These are phyloP conservation scores for Cicer cuneatum DNA, from an alignment of 306 rosid species.

Conservation along the genomic window DNA sequence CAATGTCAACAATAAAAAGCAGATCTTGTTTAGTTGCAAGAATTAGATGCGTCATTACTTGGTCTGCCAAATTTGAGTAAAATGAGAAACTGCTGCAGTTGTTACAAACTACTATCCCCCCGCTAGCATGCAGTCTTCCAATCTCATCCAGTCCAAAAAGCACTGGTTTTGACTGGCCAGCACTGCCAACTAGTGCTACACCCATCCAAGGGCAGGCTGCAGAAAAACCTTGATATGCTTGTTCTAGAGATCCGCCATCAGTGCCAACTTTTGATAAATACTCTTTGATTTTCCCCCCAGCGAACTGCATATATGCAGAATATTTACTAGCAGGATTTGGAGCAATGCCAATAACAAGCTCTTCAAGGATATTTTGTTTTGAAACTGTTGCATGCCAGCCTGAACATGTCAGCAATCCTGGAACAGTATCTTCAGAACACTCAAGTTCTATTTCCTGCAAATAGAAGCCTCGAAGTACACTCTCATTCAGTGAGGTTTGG, in stretches of 20 bases:
- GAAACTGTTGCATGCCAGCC: conserved; percentile 84
- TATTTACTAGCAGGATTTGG: conserved; percentile 62
- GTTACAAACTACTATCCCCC: conserved; percentile 73
- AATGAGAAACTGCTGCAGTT: conserved; percentile 85
- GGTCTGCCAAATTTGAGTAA: conserved; percentile 86
- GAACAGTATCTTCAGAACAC: conserved; percentile 74
- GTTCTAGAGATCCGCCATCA: conserved; percentile 57
- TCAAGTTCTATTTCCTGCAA: conserved; percentile 79
- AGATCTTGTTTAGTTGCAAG: conserved; percentile 84
- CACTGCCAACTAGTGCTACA: conserved; percentile 60
- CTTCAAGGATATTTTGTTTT: conserved; percentile 58
- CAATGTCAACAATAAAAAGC: conserved; percentile 74
- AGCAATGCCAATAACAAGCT: conserved; percentile 62
- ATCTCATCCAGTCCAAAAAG: conserved; percentile 80
- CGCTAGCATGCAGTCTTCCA: conserved; percentile 77
- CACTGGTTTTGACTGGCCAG: conserved; percentile 61
- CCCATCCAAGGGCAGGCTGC: conserved; percentile 85
- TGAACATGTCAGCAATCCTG: conserved; percentile 74
- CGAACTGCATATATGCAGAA: conserved; percentile 77
- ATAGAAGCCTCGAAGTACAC: conserved; percentile 60
- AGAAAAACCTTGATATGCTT: conserved; percentile 61
- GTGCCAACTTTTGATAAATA: conserved; percentile 62
- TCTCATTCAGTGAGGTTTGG: conserved; percentile 48
- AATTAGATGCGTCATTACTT: conserved; percentile 75
- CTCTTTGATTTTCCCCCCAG: conserved; percentile 68